Conservation (phyloP, 306 rosid species). For the Lithocarpus polystachyus region DNA sequence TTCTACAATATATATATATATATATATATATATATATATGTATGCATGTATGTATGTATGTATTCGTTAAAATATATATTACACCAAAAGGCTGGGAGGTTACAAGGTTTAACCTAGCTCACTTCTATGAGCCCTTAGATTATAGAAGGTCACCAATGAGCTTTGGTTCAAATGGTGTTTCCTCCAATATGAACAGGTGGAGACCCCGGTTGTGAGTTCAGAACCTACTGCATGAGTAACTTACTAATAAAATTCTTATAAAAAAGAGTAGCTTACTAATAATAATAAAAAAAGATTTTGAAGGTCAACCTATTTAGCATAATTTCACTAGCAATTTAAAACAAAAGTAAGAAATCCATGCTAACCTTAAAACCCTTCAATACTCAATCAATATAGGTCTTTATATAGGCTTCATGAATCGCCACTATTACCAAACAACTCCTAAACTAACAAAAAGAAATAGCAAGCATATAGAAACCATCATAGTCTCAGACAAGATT, state of each 20-base stretch:
- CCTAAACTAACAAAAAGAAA: background rate
- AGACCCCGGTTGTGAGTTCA: no score
- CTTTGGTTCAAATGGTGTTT: no score
- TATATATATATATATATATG: background rate
- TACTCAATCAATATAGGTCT: background rate
- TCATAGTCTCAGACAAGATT: background rate
- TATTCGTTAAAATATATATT: background rate
- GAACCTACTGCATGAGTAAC: no score
- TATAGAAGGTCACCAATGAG: no score
- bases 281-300: background rate
- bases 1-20: background rate
- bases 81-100: background rate
- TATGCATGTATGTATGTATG: no score
- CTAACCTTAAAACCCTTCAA: background rate
- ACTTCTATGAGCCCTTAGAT: no score
- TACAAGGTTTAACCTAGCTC: no score
- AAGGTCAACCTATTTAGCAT: background rate
- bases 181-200: no score
- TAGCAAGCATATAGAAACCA: background rate
- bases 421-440: background rate
- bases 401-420: background rate
- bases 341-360: constrained; percentile 12
- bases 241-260: no score
- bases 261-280: background rate
- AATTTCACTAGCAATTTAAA: background rate